Percentiles rank a stretch among this genome's conserved stretches.
These are phyloP conservation scores for Taxillus chinensis DNA, from an alignment of 164 flowering plant species.

Conservation along the genomic window DNA sequence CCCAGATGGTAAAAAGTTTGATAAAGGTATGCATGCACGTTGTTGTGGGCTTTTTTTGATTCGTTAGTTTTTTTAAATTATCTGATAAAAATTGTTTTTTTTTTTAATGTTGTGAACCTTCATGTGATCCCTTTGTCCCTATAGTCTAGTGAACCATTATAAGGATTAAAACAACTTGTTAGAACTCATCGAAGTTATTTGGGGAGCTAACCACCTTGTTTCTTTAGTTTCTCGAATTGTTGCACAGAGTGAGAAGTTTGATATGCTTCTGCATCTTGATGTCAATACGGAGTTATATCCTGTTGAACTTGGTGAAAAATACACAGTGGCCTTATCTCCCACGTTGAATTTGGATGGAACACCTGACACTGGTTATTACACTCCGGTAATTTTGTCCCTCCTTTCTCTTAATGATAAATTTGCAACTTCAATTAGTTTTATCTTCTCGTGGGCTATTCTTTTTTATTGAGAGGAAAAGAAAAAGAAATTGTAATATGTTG, in stretches of 20 bases:
- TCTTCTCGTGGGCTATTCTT: too few relatives aligned
- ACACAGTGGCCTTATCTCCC: background rate
- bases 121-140: background rate
- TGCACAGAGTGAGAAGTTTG: background rate
- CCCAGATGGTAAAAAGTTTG: conserved; percentile 6
- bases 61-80: background rate
- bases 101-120: background rate
- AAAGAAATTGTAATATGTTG: too few relatives aligned
- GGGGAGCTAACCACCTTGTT: background rate
- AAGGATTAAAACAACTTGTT: too few relatives aligned
- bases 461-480: too few relatives aligned
- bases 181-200: background rate
- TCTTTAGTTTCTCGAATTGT: conserved; percentile 4
- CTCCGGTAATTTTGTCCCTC: background rate
- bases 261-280: background rate
- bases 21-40: background rate
- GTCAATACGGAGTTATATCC: conserved; percentile 1
- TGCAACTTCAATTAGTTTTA: too few relatives aligned
- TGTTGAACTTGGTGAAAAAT: background rate
- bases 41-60: background rate
- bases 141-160: too few relatives aligned
- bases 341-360: conserved; percentile 2
- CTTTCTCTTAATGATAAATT: too few relatives aligned
- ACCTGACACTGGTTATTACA: conserved; percentile 4
- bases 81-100: background rate